phyloP scores from a whole-genome alignment of 2,329 filamentous ascomycete genomes.

The Aureobasidium musti region DNA sequence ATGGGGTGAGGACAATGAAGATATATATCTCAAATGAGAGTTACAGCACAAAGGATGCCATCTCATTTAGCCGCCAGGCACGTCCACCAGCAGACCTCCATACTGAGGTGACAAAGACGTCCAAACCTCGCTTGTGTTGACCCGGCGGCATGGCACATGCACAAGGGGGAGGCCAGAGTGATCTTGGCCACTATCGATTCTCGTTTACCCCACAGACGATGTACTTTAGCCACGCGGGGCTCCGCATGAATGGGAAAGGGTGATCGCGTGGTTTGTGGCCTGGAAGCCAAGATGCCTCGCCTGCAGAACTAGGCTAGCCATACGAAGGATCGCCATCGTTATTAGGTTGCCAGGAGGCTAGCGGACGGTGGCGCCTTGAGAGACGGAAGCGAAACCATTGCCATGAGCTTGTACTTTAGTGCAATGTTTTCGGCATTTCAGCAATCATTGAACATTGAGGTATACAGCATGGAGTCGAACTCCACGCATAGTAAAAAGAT shows the following conservation, averaged over 20 bases:
- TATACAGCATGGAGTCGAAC: background rate
- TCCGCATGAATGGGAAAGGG: constrained; percentile 25
- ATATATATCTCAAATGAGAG: constrained; percentile 25
- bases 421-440: background rate
- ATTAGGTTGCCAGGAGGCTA: constrained; percentile 23
- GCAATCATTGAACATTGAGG: background rate
- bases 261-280: constrained; percentile 27
- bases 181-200: constrained; percentile 26
- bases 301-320: constrained; percentile 11
- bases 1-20: constrained; percentile 12
- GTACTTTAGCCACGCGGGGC: constrained; percentile 25
- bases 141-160: constrained; percentile 22
- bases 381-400: background rate
- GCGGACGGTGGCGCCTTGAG: constrained; percentile 3
- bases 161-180: constrained; percentile 10
- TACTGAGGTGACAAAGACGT: background rate
- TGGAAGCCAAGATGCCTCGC: constrained; percentile 11
- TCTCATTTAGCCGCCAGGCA: constrained; percentile 29
- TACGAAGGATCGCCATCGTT: constrained; percentile 14
- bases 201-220: constrained; percentile 23
- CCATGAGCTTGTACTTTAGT: background rate
- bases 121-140: constrained; percentile 16
- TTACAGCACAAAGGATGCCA: constrained; percentile 10
- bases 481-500: constrained; percentile 1
- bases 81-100: constrained; percentile 1